Evolutionary conservation across 345 rosid genomes (phyloP).

Genomic region (Firmiana major): DNA sequence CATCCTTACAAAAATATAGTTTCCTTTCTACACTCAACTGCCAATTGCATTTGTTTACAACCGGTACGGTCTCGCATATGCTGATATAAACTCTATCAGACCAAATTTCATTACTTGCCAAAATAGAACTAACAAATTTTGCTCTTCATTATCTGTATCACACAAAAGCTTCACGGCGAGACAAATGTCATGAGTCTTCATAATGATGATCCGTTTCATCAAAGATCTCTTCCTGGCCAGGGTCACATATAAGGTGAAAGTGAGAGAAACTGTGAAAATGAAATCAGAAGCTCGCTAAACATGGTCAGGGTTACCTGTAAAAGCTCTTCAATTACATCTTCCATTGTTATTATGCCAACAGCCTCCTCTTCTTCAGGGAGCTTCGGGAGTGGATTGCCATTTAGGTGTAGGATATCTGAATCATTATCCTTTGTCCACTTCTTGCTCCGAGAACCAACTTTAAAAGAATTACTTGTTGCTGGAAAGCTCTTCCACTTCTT

Average conservation of each 20-base stretch:
- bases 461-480: slow-evolving; percentile 27
- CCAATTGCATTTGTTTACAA: neutral
- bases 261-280: neutral
- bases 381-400: slow-evolving; percentile 58
- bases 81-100: neutral
- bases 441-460: slow-evolving; percentile 49
- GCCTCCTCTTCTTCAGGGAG: slow-evolving; percentile 87
- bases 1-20: neutral
- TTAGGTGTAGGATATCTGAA: slow-evolving; percentile 66
- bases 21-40: neutral
- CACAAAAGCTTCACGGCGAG: neutral
- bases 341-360: slow-evolving; percentile 94
- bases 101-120: neutral
- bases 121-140: neutral
- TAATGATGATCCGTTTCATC: slow-evolving; percentile 92
- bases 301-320: slow-evolving; percentile 49
- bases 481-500: slow-evolving; percentile 90
- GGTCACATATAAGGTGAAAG: neutral
- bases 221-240: slow-evolving; percentile 80
- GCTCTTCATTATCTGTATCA: neutral
- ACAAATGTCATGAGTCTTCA: slow-evolving; percentile 56
- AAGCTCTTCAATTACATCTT: slow-evolving; percentile 97
- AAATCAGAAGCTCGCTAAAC: neutral
- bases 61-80: neutral
- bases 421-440: slow-evolving; percentile 73